These are phyloP conservation scores for Amoeboradix gromovi DNA, from an alignment of 371 early-diverging fungal genomes.

Conservation along the genomic window DNA sequence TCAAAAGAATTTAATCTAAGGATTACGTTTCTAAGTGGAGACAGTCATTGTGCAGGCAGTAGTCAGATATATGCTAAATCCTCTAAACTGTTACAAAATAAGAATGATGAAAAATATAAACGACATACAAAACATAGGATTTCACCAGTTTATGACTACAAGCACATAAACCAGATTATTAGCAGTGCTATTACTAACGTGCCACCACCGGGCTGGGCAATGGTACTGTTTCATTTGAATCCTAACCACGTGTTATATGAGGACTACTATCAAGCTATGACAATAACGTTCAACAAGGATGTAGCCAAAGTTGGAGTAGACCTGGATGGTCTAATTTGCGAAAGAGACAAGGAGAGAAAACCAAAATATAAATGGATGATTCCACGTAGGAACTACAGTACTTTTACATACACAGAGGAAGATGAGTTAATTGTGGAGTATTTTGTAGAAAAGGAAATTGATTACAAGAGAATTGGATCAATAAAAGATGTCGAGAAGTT, in stretches of 20 bases:
- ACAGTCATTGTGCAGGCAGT: constrained; percentile 50
- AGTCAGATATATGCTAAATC: background rate
- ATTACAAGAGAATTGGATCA: background rate
- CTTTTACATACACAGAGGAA: background rate
- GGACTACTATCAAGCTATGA: background rate
- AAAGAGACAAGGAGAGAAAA: background rate
- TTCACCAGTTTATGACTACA: background rate
- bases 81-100: background rate
- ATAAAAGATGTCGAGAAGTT: background rate
- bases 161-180: background rate
- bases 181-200: background rate
- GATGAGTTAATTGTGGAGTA: background rate
- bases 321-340: background rate
- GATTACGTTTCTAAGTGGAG: constrained; percentile 53
- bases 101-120: background rate
- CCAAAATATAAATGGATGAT: background rate
- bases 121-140: background rate
- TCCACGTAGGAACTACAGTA: background rate
- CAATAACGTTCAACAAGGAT: background rate
- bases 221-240: background rate
- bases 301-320: background rate
- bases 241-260: background rate
- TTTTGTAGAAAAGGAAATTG: background rate
- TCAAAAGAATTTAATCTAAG: constrained; percentile 27
- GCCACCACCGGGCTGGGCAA: background rate